Evolutionary conservation across 2,329 filamentous ascomycete genomes (phyloP).

Genomic region (Fusarium drepaniforme): DNA sequence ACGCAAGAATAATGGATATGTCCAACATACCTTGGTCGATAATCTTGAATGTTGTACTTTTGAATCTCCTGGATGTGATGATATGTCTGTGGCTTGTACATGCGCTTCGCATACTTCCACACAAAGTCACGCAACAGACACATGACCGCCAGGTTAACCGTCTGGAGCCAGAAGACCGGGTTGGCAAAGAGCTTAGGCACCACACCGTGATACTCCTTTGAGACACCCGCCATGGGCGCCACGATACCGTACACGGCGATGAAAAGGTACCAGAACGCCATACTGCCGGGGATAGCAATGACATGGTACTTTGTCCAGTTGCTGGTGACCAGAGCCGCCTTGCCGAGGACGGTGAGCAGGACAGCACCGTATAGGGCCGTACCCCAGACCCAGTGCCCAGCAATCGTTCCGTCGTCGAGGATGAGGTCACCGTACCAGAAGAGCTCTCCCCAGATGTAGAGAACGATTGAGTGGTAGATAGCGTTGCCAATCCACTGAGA

Average conservation of each 20-base stretch:
- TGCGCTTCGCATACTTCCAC: conserved; percentile 98
- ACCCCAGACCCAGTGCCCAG: conserved; percentile 98
- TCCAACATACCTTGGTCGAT: conserved; percentile 82
- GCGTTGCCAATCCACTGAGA: conserved; percentile 93
- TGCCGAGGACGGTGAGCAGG: conserved; percentile 93
- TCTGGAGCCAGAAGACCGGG: conserved; percentile 92
- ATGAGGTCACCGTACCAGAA: conserved; percentile 88
- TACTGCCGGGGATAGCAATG: conserved; percentile 92
- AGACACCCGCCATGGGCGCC: conserved; percentile 85
- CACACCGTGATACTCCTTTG: conserved; percentile 86
- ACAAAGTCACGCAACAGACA: conserved; percentile 90
- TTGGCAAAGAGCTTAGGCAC: conserved; percentile 84
- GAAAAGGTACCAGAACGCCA: conserved; percentile 92
- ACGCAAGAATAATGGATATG: neutral
- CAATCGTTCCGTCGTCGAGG: conserved; percentile 81
- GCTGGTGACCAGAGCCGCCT: conserved; percentile 93
- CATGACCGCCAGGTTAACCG: conserved; percentile 80
- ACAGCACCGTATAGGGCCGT: conserved; percentile 93
- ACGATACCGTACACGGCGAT: conserved; percentile 89
- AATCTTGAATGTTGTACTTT: conserved; percentile 99
- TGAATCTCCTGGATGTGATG: conserved; percentile 99
- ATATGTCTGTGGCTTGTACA: conserved; percentile 96
- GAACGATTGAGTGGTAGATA: conserved; percentile 92
- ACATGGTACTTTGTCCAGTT: conserved; percentile 99
- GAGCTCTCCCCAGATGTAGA: conserved; percentile 87